Evolutionary conservation across 306 rosid species (phyloP), one percentile per base, ranked within the genome.

Genomic region (Adenanthera pavonina): DNA sequence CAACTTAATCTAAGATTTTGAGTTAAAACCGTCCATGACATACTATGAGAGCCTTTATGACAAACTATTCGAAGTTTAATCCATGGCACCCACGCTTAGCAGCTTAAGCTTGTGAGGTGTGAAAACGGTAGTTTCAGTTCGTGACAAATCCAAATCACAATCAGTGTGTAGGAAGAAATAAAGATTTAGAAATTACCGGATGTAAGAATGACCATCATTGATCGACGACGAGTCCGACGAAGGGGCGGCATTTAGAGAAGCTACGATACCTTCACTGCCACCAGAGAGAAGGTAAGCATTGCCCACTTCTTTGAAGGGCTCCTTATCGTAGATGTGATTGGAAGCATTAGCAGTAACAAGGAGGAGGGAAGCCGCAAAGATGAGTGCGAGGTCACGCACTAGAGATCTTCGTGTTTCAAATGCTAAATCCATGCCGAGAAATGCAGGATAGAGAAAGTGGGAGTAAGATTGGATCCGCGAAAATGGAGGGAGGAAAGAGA

Each of bases 251-350:
- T 87, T 41, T 77, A 69, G 78, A 67, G 94, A 79, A 47, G 96
- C 89, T 69, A 81, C 69, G 79, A 95, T 81, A 53, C 96, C 99
- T 88, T 95, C 99, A 81, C 99, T 95, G 70, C 99, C 99, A 67
- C 97, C 98, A 87, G 98, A 88, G 87, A 95, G 92, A 85, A 95
- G 97, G 81, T 84, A 89, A 66, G 97, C 85, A 79, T 92, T 95
- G 79, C 98, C 98, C 56, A 95, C 89, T 41, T 95, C 99, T 49
- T 30, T 76, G 88, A 95, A 95, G 41, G 83, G 30, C 53, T 92
- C 86, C 33, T 80, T 82, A 76, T 86, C 56, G 89, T 95, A 95
- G 89, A 85, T 52, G 82, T 95, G 99, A 52, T 93, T 89, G 30
- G 99, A 95, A 7, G 99, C 99, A 52, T 84, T 56, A 66, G 87